phyloP scores from a whole-genome alignment of 73 alveolate genomes.

The Paraurostyla sp. region DNA sequence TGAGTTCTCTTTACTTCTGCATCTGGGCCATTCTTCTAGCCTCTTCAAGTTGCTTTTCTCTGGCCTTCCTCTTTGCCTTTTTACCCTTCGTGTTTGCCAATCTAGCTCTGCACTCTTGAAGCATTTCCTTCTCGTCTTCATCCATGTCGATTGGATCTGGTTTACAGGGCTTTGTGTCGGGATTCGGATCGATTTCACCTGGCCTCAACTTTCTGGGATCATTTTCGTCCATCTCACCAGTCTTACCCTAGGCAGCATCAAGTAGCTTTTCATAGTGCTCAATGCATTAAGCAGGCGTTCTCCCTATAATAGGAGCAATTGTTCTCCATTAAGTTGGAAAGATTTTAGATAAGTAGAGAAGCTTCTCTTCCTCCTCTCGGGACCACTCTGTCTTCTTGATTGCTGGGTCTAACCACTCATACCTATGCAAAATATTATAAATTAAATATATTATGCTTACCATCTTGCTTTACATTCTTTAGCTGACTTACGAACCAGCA shows the following conservation, averaged over 20 bases:
- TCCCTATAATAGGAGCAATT: constrained; percentile 98
- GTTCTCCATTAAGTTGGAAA: constrained; percentile 99
- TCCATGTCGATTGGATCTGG: constrained; percentile 99
- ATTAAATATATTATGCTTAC: too few relatives aligned
- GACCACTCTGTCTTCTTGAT: constrained; percentile 99
- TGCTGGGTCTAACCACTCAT: constrained; percentile 99
- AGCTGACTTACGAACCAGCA: constrained; percentile 98
- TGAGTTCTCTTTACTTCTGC: constrained; percentile 97
- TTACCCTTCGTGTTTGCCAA: constrained; percentile 99
- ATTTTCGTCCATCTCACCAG: constrained; percentile 89
- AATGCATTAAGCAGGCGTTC: constrained; percentile 99
- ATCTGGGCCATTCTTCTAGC: constrained; percentile 98
- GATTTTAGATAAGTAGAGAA: constrained; percentile 98
- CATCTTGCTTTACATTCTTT: constrained; percentile 99
- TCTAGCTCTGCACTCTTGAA: constrained; percentile 99
- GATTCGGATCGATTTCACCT: constrained; percentile 99
- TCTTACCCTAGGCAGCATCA: constrained; percentile 98
- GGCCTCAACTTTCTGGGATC: constrained; percentile 99
- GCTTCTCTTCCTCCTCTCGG: constrained; percentile 98
- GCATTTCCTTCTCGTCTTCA: constrained; percentile 99
- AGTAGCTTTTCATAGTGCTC: constrained; percentile 98
- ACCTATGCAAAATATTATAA: too few relatives aligned
- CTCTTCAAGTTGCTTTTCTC: constrained; percentile 99
- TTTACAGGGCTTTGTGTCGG: constrained; percentile 99
- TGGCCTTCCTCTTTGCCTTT: constrained; percentile 98